Evolutionary conservation across 75 land plant genomes (phyloP), one percentile per base, ranked within the genome.

Genomic region (Pseudotsuga menziesii): DNA sequence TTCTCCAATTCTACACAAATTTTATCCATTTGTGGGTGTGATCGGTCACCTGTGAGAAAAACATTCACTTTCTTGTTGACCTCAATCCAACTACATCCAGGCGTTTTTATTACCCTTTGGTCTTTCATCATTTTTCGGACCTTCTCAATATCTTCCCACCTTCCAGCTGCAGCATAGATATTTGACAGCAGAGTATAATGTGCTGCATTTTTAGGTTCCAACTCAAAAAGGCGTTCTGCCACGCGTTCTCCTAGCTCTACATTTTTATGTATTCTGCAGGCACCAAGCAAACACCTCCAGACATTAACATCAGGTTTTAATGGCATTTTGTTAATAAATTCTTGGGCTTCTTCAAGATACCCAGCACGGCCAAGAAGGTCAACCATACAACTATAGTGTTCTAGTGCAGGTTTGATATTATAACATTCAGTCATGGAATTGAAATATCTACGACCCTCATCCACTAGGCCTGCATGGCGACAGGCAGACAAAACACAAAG

Each of bases 1-100:
- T 29, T 72, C 20, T 77, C 66, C 75, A 76, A 77, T 22, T 25
- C 77, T 41, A 32, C 64, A 15, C 54, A 25, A 4, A 75, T 64
- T 57, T 75, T 69, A 14, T 75, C 79, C 22, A 77, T 16, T 7
- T 77, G 56, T 55, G 77, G 58, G 48, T 74, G 63, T 9, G 69
- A 72, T 22, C 29, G 26, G 4, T 60, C 61, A 20, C 23, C 61
- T 20, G 61, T 23, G 20, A 60, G 23, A 60, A 60, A 60, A 20
- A 20, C 61, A 60, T 60, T 19, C 20, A 60, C 61, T 20, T 23
- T 20, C 20, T 7, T 23, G 5, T 60, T 60, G 61, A 60, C 61
- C 20, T 60, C 61, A 60, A 60, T 60, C 61, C 61, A 60, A 22
- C 61, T 60, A 22, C 61, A 60, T 60, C 61, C 61, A 60, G 61